phyloP scores from a whole-genome alignment of 2,329 filamentous ascomycete species.

The Hymenoscyphus occultus region DNA sequence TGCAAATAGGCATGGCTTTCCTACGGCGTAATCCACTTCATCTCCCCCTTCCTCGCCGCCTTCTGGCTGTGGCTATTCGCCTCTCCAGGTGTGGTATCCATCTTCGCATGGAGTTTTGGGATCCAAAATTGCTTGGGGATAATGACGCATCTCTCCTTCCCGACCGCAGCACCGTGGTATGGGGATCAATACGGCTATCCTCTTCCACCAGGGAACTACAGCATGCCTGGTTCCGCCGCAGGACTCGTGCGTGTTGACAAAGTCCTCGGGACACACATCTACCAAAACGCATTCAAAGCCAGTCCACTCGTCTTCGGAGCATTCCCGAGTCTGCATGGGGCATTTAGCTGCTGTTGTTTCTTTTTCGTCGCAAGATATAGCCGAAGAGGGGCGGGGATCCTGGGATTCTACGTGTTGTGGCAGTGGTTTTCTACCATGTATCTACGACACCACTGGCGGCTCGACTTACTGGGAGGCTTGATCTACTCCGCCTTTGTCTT shows the following conservation, averaged over 20 bases:
- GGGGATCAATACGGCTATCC: slow-evolving; percentile 76
- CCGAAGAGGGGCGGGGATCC: slow-evolving; percentile 66
- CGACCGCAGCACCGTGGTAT: slow-evolving; percentile 93
- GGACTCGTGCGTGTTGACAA: slow-evolving; percentile 84
- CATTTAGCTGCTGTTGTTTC: slow-evolving; percentile 89
- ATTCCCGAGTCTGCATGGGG: slow-evolving; percentile 90
- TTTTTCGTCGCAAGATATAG: slow-evolving; percentile 56
- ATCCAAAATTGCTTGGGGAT: slow-evolving; percentile 90
- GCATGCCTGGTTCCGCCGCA: slow-evolving; percentile 82
- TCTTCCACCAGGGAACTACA: slow-evolving; percentile 84
- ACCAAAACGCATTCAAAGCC: slow-evolving; percentile 85
- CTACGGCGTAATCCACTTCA: slow-evolving; percentile 88
- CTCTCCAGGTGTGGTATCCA: slow-evolving; percentile 76
- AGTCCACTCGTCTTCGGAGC: slow-evolving; percentile 90
- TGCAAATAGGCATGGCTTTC: slow-evolving; percentile 71
- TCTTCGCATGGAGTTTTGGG: slow-evolving; percentile 82
- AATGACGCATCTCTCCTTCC: slow-evolving; percentile 81
- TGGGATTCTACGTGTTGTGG: slow-evolving; percentile 72
- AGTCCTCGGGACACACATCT: slow-evolving; percentile 83
- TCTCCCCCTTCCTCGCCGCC: slow-evolving; percentile 74
- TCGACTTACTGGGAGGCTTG: slow-evolving; percentile 83
- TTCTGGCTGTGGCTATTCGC: slow-evolving; percentile 81
- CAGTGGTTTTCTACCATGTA: slow-evolving; percentile 99
- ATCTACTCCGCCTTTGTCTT: slow-evolving; percentile 73
- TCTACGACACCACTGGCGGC: slow-evolving; percentile 89